phyloP scores from a whole-genome alignment of 2,329 filamentous ascomycete species.

The Tothia fuscella region DNA sequence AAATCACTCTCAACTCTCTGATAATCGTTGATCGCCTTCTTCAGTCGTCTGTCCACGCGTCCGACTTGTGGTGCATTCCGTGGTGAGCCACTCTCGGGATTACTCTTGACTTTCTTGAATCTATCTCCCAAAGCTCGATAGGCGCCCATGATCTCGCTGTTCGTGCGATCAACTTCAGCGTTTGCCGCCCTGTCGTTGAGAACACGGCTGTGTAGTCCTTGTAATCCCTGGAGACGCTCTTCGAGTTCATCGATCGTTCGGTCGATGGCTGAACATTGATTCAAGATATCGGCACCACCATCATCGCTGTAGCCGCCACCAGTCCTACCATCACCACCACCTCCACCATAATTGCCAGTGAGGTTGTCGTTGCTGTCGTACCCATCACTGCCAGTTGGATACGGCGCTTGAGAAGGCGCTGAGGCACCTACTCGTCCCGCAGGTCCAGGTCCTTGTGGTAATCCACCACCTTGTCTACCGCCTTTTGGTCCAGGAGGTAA shows the following conservation, averaged over 20 bases:
- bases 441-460: neutral
- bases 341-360: too few relatives aligned
- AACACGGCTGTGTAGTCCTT: constrained; percentile 56
- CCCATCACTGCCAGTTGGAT: constrained; percentile 36
- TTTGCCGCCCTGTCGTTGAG: constrained; percentile 57
- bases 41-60: constrained; percentile 66
- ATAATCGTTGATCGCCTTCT: constrained; percentile 69
- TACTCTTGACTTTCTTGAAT: constrained; percentile 71
- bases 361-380: constrained; percentile 22
- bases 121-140: constrained; percentile 71
- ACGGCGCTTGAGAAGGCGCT: too few relatives aligned
- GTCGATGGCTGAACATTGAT: constrained; percentile 74
- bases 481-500: too few relatives aligned
- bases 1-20: constrained; percentile 71
- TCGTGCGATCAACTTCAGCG: constrained; percentile 56
- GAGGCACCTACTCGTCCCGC: too few relatives aligned
- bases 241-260: constrained; percentile 64
- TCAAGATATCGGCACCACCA: constrained; percentile 48
- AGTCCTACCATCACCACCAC: too few relatives aligned
- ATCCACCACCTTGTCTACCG: too few relatives aligned
- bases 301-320: constrained; percentile 5
- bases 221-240: constrained; percentile 58
- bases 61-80: constrained; percentile 72
- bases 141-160: constrained; percentile 67
- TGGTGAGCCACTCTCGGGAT: constrained; percentile 59